Evolutionary conservation across 164 flowering plant species (phyloP).

Genomic region (Kingdonia uniflora): DNA sequence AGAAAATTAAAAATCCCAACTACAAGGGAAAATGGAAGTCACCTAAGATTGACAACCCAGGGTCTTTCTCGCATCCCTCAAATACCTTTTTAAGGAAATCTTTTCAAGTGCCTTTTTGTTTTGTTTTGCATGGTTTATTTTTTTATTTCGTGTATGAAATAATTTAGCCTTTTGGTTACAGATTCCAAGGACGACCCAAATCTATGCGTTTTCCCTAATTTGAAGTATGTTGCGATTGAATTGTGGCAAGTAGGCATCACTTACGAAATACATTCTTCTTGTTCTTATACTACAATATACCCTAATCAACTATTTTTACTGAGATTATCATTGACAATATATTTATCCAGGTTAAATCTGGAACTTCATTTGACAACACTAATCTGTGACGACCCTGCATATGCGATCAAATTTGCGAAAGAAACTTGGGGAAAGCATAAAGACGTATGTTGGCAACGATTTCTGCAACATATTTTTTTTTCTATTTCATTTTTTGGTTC

Average conservation of each 20-base stretch:
- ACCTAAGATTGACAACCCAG: slow-evolving; percentile 96
- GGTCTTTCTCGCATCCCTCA: slow-evolving; percentile 15
- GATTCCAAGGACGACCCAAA: slow-evolving; percentile 87
- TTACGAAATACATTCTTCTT: no score
- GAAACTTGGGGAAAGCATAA: slow-evolving; percentile 90
- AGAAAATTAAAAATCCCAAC: slow-evolving; percentile 97
- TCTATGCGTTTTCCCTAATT: slow-evolving; percentile 50
- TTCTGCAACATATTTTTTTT: background rate
- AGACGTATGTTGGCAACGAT: slow-evolving; percentile 35
- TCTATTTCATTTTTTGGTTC: background rate
- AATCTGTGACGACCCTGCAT: slow-evolving; percentile 68
- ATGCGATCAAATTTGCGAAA: slow-evolving; percentile 77
- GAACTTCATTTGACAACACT: slow-evolving; percentile 87
- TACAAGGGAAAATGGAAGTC: slow-evolving; percentile 97
- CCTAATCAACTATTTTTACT: no score
- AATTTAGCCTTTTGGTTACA: slow-evolving; percentile 15
- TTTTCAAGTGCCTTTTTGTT: no score
- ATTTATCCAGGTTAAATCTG: slow-evolving; percentile 69
- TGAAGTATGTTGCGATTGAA: slow-evolving; percentile 72
- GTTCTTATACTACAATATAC: no score
- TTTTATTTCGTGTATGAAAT: no score
- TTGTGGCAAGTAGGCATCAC: slow-evolving; percentile 65
- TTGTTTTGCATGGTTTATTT: no score
- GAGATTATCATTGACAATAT: no score
- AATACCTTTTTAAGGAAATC: no score